Conservation (phyloP, 495 filamentous ascomycete species). For the Aspergillus egyptiacus region DNA sequence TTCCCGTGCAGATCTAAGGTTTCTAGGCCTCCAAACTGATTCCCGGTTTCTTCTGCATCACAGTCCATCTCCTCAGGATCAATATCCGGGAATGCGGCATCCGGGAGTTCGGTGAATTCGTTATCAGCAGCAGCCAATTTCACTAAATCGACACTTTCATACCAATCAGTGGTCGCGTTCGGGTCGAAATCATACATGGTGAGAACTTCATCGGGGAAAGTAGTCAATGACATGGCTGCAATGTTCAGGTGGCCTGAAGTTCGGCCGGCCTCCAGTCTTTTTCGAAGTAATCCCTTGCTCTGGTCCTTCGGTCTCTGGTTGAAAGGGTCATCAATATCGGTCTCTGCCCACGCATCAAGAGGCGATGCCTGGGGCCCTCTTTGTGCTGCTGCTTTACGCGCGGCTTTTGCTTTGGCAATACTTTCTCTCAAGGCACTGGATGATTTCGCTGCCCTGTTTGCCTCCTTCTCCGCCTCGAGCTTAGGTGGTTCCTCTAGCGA, state of each 20-base stretch:
- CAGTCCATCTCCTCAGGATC: constrained; percentile 49
- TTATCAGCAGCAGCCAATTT: constrained; percentile 89
- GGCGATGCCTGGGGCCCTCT: constrained; percentile 24
- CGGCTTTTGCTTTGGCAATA: constrained; percentile 91
- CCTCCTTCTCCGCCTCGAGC: constrained; percentile 28
- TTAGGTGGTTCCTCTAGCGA: constrained; percentile 27
- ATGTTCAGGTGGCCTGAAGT: constrained; percentile 84
- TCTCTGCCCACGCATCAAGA: constrained; percentile 34
- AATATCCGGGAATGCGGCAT: constrained; percentile 70
- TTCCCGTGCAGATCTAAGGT: constrained; percentile 84
- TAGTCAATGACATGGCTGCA: constrained; percentile 70
- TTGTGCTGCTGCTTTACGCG: constrained; percentile 55
- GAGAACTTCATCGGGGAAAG: constrained; percentile 78
- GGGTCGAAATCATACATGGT: constrained; percentile 80
- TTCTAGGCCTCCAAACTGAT: constrained; percentile 80
- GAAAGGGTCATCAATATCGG: constrained; percentile 60
- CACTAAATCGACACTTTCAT: constrained; percentile 88
- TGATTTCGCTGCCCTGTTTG: constrained; percentile 54
- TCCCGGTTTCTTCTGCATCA: constrained; percentile 59
- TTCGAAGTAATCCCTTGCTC: constrained; percentile 59
- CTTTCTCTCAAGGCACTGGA: constrained; percentile 80
- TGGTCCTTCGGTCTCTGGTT: constrained; percentile 56
- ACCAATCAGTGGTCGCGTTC: constrained; percentile 63
- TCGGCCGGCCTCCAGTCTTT: constrained; percentile 68
- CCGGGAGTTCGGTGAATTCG: constrained; percentile 67